Base-by-base conservation (phyloP, 352 stramenopile genomes). In the Globisporangium yorkense region DNA sequence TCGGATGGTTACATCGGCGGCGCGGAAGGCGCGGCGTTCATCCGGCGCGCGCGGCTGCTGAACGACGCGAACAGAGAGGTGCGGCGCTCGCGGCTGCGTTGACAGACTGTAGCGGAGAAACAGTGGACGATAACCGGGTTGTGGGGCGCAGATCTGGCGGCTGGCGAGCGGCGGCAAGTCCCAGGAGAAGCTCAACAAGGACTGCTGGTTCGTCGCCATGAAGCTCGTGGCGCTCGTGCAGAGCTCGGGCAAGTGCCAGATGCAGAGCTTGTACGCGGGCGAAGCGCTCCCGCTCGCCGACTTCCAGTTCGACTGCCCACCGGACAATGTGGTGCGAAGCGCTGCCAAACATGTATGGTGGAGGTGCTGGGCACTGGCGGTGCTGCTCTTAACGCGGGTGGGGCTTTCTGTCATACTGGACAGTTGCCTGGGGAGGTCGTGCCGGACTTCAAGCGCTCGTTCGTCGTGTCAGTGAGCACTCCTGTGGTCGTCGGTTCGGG, bases 151-250 rank as follows among this genome's bases (percentile, higher is more conserved):
- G 82, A 91, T 95, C 41, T 96, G 86, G 86, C 74, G 87, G 7
- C 63, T 95, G 35, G 83, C 87, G 15, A 95, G 87, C 61, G 87
- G 87, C n/a, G 87, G 87, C 62, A 91, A 88, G 54, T 96, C 86
- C 12, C 81, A 94, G 49, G 70, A 91, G 29, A 90, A 88, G 54
- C 66, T 96, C 12, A 89, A 89, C 61, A 92, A 93, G 50, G 84
- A 95, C 63, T 89, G 78, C 69, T 96, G 87, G 87, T 92, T 96
- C 57, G 77, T 96, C 29, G 87, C 88, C 10, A 94, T 93, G 82
- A 96, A 95, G 57, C 77, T 96, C 24, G 88, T 96, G 9, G 82
- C 85, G 48, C 68, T 96, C 15, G 87, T 93, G 37, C 88, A 96
- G 57, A 88, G 67, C 65, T 87, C 77, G 2, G 82, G 80, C 13